Base-by-base conservation (phyloP, 2,329 filamentous ascomycete genomes). In the Coniochaeta ligniaria region DNA sequence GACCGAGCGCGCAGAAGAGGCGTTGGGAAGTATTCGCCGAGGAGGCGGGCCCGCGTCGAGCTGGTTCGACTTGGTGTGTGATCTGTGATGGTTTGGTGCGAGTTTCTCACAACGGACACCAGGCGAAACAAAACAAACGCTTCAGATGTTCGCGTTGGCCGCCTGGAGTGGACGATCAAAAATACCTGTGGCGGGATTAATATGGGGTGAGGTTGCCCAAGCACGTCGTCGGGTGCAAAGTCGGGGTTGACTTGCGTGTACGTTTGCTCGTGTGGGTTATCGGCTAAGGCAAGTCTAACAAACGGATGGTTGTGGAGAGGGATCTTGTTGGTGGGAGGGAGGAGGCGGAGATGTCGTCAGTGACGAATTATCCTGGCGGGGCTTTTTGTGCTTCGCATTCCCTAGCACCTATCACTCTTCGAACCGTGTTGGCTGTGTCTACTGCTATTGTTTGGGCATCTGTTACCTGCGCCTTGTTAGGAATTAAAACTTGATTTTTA, bases 301-400 rank as follows among this genome's bases (percentile, higher is more conserved):
- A n/a, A n/a, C n/a, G n/a, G 26, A 31, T 52, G 47, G 47, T 52
- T 22, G 22, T 9, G 26, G 24, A 31, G 43, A 31, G 6, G 47
- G 47, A 47, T 47, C 43, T 24, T 43, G 12, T 12, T 43, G 17
- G 43, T 22, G 43, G 47, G 24, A n/a, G 20, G 56, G 22, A 45
- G 35, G 60, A 58, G 63, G 58, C 58, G 63, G 59, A 61, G 65
- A 66, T 69, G 67, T 69, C 67, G 67, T 69, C 65, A 68, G 65
- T 66, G 63, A 66, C 62, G 63, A 66, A 63, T 64, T 66, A 67
- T 22, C 54, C 38, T 70, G 69, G 70, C 69, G 69, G 70, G 70
- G 70, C 61, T 70, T 68, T 41, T 67, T 68, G 65, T 68, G 70
- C 69, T 70, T 70, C 66, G 70, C 66, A 68, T 69, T 65, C 55